Base-by-base conservation (phyloP, 352 stramenopile species). In the Pseudoperonospora humuli region DNA sequence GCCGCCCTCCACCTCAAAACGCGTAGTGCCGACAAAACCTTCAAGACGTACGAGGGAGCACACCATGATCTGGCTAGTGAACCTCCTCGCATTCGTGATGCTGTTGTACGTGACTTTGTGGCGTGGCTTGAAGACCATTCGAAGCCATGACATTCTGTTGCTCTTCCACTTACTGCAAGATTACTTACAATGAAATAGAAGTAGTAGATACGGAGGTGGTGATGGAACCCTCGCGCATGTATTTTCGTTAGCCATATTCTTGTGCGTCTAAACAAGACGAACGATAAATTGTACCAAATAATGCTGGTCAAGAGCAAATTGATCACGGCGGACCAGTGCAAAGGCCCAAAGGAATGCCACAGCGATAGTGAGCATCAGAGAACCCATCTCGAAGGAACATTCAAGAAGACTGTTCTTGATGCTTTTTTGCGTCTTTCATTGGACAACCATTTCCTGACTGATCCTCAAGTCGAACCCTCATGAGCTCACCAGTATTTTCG, bases 1-100 rank as follows among this genome's bases (percentile, higher is more conserved):
- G 63, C 78, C 10, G 64, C 54, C 8, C 68, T 86, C 8, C 66
- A 86, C 40, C 17, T 49, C 1, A 70, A 72, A 50, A 85, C 71
- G 1, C 48, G 57, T 8, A 84, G 73, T 40, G 28, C 36, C 8
- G 78, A 90, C 68, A 90, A 90, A 53, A 66, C 55, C n/a, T 86
- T 90, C 56, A 68, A 67, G 21, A 49, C 56, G 18, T 86, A 87
- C 45, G 45, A 67, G 24, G 52, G 58, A 45, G 75, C 53, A 27
- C 64, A 76, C 11, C 78, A 90, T 50, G 77, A 87, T 58, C 54
- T 90, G 23, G 75, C 70, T 38, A 82, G 81, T 41, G 77, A 90
- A n/a, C 72, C 70, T n/a, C 56, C 71, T 31, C 51, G 45, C 7
- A 86, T 84, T 39, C 68, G 71, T 24, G 46, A 84, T 33, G 63